Evolutionary conservation across 2,329 filamentous ascomycete genomes (phyloP).

Genomic region (Aspergillus pseudotamarii): DNA sequence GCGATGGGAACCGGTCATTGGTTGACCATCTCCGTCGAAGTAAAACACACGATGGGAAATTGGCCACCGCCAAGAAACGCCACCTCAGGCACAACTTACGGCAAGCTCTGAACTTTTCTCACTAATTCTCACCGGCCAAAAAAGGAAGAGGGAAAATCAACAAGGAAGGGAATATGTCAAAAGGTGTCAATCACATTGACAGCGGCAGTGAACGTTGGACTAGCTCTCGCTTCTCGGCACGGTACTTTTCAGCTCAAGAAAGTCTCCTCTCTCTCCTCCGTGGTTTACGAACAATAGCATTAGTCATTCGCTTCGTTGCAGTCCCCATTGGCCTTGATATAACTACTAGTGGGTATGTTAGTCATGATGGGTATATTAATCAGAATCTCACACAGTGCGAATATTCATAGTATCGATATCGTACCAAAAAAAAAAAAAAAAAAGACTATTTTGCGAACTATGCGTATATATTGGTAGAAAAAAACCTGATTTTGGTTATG

Average conservation of each 20-base stretch:
- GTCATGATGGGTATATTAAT: not conserved
- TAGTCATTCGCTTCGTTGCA: not conserved
- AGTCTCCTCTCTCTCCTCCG: not conserved
- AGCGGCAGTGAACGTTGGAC: not conserved
- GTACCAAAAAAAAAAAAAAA: not conserved
- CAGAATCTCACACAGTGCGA: not conserved
- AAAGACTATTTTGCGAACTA: not conserved
- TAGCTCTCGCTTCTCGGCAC: not conserved
- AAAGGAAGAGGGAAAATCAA: not conserved
- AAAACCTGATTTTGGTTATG: not conserved
- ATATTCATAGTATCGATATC: not conserved
- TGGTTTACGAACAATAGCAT: not conserved
- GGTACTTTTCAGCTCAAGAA: not conserved
- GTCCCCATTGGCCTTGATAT: not conserved
- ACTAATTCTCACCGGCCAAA: too few relatives aligned
- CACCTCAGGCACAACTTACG: slow-evolving; percentile 20
- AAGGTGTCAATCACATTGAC: not conserved
- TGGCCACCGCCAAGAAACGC: slow-evolving; percentile 24
- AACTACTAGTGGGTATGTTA: not conserved
- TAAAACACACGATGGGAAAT: slow-evolving; percentile 5
- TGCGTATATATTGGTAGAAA: not conserved
- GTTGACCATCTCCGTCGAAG: not conserved
- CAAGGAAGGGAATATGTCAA: not conserved
- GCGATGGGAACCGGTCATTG: not conserved
- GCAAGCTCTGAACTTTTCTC: not conserved